Conservation (phyloP, 306 rosid genomes). For the Malus orientalis region DNA sequence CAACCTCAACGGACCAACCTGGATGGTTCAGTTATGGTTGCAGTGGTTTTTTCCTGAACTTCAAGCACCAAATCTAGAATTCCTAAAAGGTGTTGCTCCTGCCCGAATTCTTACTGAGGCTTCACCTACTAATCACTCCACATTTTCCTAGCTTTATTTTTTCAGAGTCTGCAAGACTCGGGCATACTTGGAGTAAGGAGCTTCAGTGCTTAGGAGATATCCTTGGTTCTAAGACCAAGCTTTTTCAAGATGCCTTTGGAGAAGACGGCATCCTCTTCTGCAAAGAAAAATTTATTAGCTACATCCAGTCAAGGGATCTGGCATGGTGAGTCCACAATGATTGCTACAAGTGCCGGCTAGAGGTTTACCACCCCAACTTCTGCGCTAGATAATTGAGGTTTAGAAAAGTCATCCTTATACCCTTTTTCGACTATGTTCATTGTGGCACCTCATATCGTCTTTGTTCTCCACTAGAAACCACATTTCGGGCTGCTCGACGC, state of each 20-base stretch:
- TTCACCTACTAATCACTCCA: too few relatives aligned
- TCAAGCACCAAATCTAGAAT: too few relatives aligned
- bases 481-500: rapidly evolving
- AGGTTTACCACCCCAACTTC: too few relatives aligned
- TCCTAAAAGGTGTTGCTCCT: too few relatives aligned
- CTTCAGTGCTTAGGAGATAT: rapidly evolving
- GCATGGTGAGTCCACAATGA: rapidly evolving
- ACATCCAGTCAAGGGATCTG: rapidly evolving
- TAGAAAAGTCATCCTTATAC: rapidly evolving
- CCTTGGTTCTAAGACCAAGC: too few relatives aligned
- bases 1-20: too few relatives aligned
- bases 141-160: rapidly evolving
- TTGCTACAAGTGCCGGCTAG: rapidly evolving
- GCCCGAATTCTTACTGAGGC: too few relatives aligned
- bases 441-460: rapidly evolving
- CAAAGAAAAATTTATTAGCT: too few relatives aligned
- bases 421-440: rapidly evolving
- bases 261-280: rapidly evolving
- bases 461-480: rapidly evolving
- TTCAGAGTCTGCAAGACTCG: too few relatives aligned
- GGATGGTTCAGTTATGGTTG: rapidly evolving
- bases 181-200: too few relatives aligned
- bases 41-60: too few relatives aligned
- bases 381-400: rapidly evolving
- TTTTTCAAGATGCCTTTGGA: too few relatives aligned